phyloP scores from a whole-genome alignment of 2,329 filamentous ascomycete genomes.

The Neocatenulostroma microsporum region DNA sequence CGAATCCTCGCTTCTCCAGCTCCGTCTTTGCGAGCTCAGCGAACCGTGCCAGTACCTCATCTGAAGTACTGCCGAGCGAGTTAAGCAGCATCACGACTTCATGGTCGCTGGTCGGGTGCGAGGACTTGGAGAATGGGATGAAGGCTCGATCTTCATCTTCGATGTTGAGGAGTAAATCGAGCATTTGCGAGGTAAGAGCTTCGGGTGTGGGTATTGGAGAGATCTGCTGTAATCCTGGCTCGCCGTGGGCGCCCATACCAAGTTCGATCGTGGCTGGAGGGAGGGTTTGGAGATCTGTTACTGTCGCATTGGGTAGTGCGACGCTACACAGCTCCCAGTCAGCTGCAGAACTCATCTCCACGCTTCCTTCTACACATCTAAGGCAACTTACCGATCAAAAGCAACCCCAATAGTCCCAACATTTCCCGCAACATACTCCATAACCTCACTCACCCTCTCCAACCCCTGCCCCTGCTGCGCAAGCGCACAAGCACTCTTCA shows the following conservation, averaged over 20 bases:
- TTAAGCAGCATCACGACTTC: conserved; percentile 31
- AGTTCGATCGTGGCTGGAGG: conserved; percentile 50
- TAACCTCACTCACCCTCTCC: conserved; percentile 29
- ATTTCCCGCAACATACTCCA: conserved; percentile 31
- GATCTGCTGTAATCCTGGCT: conserved; percentile 53
- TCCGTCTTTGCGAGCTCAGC: conserved; percentile 28
- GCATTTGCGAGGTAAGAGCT: conserved; percentile 28
- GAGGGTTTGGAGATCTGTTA: conserved; percentile 54
- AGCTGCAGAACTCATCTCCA: too few relatives aligned
- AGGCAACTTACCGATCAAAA: conserved; percentile 26
- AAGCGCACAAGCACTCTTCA: conserved; percentile 54
- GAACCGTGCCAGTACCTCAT: conserved; percentile 30
- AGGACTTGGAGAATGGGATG: conserved; percentile 28
- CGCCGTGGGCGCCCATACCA: conserved; percentile 60
- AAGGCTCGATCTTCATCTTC: conserved; percentile 29
- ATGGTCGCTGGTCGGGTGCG: conserved; percentile 22
- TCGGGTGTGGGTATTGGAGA: conserved; percentile 36
- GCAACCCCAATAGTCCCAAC: conserved; percentile 31
- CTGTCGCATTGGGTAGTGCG: conserved; percentile 40
- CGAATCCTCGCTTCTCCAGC: conserved; percentile 24
- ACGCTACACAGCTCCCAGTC: conserved; percentile 24
- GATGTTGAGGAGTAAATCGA: conserved; percentile 29
- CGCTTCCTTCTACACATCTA: too few relatives aligned
- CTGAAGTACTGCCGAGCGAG: conserved; percentile 30
- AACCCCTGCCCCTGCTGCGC: conserved; percentile 28